Base-by-base conservation (phyloP, 2,329 filamentous ascomycete genomes). In the Calonectria honghensis region DNA sequence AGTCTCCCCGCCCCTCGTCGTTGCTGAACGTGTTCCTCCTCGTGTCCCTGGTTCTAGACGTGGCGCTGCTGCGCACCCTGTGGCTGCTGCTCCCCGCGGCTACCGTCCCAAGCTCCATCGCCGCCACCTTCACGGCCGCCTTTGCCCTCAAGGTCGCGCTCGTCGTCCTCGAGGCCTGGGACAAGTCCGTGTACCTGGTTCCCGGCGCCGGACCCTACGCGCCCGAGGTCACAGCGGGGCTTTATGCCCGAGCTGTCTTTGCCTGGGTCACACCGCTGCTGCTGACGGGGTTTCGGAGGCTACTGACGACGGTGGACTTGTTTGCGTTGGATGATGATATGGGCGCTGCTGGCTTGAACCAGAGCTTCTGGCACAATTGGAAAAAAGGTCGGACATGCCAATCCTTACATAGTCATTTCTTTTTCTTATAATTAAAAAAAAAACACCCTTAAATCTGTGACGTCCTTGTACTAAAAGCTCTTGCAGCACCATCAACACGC, bases 191-290 rank as follows among this genome's bases (percentile, higher is more conserved):
- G 2, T 82, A 83, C 45, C 77, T 86, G 16, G 72, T 84, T n/a
- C 71, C 76, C 45, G 76, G 75, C 59, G 79, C 83, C 70, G 74
- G 78, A n/a, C 31, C 77, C 63, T 73, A 77, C n/a, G 83, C 84
- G 10, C 85, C 86, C 5, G 85, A 86, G 70, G 79, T 77, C 48
- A 84, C 83, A 35, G 85, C 85, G 72, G 85, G 86, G 18, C 76
- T 87, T 10, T 85, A 86, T 50, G 84, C 80, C 70, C 83, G 82
- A 14, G 83, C 82, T 27, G 78, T 86, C 45, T 84, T 86, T 70
- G 83, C 83, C 75, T 87, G 86, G 86, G 76, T 87, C 48, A 84
- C 83, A 45, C 80, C 82, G 9, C 78, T 87, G 27, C 79, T 87
- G 76, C 68, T 76, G 61, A 82, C 75, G 14, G 86, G 86, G 1